Evolutionary conservation across 208 protist species (phyloP).

Genomic region (Crithidia expoeki): DNA sequence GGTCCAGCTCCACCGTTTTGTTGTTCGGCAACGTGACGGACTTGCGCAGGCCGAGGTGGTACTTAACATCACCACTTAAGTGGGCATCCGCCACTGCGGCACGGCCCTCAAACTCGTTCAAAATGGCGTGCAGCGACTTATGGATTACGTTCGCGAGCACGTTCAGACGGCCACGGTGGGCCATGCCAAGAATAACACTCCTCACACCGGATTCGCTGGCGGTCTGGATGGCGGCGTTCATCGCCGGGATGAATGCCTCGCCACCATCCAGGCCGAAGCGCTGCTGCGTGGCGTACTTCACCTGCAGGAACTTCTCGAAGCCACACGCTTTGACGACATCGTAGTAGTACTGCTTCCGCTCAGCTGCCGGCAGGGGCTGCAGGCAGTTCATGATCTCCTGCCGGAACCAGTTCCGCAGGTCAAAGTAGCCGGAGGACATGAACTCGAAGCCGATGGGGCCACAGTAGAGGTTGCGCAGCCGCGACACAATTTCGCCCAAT

Average conservation of each 20-base stretch:
- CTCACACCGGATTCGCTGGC: slow-evolving; percentile 86
- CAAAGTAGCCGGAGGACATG: slow-evolving; percentile 95
- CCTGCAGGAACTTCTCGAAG: slow-evolving; percentile 94
- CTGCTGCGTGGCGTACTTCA: slow-evolving; percentile 95
- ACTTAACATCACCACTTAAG: slow-evolving; percentile 96
- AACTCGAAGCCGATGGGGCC: slow-evolving; percentile 95
- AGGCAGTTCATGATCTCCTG: slow-evolving; percentile 86
- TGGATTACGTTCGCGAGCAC: slow-evolving; percentile 96
- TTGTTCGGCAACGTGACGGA: slow-evolving; percentile 69
- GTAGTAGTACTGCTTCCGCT: slow-evolving; percentile 69
- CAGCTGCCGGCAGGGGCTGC: slow-evolving; percentile 50
- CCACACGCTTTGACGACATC: slow-evolving; percentile 91
- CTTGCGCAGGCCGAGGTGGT: slow-evolving; percentile 95
- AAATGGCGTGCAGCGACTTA: slow-evolving; percentile 91
- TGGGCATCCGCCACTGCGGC: slow-evolving; percentile 40
- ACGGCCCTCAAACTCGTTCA: slow-evolving; percentile 92
- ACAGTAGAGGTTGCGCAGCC: slow-evolving; percentile 89
- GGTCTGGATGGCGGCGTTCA: slow-evolving; percentile 93
- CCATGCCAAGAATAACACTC: slow-evolving; percentile 97
- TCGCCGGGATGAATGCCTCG: slow-evolving; percentile 95
- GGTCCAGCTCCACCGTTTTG: slow-evolving; percentile 93
- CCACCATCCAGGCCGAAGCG: slow-evolving; percentile 97
- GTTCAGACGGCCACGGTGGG: slow-evolving; percentile 97
- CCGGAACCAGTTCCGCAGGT: slow-evolving; percentile 96
- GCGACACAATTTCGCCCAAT: slow-evolving; percentile 74